Percentiles rank a stretch among this genome's conserved stretches.
Evolutionary conservation across 2,329 filamentous ascomycete genomes (phyloP).

Genomic region (Botryotinia narcissicola): DNA sequence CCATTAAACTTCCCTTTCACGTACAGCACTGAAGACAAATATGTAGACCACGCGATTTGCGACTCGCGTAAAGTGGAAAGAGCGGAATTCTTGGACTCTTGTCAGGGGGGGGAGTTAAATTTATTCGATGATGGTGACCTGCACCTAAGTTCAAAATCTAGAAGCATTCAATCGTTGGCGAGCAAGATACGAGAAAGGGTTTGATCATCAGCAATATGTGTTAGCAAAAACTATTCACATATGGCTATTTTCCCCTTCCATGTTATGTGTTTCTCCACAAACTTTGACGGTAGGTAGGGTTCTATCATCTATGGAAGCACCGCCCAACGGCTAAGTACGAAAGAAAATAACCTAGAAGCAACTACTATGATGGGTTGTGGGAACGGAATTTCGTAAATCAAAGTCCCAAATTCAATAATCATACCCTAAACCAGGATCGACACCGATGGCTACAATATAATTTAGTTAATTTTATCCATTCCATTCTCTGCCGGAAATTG

Average conservation of each 20-base stretch:
- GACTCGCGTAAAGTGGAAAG: slow-evolving; percentile 19
- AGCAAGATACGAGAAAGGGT: neutral
- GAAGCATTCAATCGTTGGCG: neutral
- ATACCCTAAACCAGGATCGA: slow-evolving; percentile 17
- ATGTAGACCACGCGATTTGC: slow-evolving; percentile 6
- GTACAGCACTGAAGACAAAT: neutral
- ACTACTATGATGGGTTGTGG: neutral
- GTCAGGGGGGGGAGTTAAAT: neutral
- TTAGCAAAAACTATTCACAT: neutral
- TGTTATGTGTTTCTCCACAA: slow-evolving; percentile 16
- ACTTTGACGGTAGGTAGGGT: neutral
- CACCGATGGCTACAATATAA: neutral
- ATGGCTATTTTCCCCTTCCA: neutral
- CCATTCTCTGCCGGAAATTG: slow-evolving; percentile 4
- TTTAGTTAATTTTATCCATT: neutral
- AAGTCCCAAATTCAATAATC: slow-evolving; percentile 7
- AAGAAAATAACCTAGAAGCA: slow-evolving; percentile 8
- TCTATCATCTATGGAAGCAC: neutral
- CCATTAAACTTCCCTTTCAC: neutral
- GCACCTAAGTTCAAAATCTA: slow-evolving; percentile 7
- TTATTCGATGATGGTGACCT: neutral
- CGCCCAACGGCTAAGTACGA: slow-evolving; percentile 13
- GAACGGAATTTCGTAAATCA: neutral
- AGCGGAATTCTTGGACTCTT: neutral
- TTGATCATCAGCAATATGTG: neutral